A percentile compares a stretch with the other conserved stretches of the same genome.
These are phyloP conservation scores for Ophiostoma ips DNA, from an alignment of 2,329 filamentous ascomycete species.

Conservation along the genomic window DNA sequence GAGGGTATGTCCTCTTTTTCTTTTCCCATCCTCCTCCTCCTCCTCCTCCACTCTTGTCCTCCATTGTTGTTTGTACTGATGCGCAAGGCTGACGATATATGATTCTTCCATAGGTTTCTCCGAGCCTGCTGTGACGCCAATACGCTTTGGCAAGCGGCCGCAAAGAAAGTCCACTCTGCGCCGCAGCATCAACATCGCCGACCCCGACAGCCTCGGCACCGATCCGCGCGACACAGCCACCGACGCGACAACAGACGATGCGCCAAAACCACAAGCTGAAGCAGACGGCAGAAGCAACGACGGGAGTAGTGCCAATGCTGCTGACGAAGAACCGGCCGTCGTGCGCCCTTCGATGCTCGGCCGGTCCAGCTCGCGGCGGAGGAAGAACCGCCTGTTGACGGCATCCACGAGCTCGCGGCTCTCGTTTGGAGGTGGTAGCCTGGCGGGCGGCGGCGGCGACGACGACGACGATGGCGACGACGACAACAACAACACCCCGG, in stretches of 20 bases:
- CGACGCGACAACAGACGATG: background rate
- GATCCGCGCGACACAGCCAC: background rate
- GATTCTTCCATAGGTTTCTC: conserved; percentile 18
- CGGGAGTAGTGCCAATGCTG: too few relatives aligned
- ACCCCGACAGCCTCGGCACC: conserved; percentile 18
- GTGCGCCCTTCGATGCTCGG: conserved; percentile 31
- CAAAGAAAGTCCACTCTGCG: conserved; percentile 45
- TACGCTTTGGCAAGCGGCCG: conserved; percentile 37
- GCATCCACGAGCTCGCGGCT: conserved; percentile 35
- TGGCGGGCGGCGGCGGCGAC: conserved; percentile 31
- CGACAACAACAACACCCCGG: conserved; percentile 21
- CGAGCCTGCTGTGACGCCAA: conserved; percentile 21
- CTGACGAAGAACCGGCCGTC: conserved; percentile 32
- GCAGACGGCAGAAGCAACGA: conserved; percentile 25
- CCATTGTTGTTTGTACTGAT: too few relatives aligned
- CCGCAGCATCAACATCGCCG: conserved; percentile 37
- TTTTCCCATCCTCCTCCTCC: conserved; percentile 12
- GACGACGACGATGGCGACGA: conserved; percentile 23
- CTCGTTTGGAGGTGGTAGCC: conserved; percentile 52
- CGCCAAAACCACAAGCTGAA: background rate
- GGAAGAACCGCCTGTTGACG: conserved; percentile 51
- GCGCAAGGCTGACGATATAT: too few relatives aligned
- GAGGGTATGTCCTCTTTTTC: conserved; percentile 19
- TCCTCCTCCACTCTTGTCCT: conserved; percentile 1
- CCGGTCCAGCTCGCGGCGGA: conserved; percentile 35